Conservation (phyloP, 2,329 filamentous ascomycete genomes). For the Triangularia verruculosa region DNA sequence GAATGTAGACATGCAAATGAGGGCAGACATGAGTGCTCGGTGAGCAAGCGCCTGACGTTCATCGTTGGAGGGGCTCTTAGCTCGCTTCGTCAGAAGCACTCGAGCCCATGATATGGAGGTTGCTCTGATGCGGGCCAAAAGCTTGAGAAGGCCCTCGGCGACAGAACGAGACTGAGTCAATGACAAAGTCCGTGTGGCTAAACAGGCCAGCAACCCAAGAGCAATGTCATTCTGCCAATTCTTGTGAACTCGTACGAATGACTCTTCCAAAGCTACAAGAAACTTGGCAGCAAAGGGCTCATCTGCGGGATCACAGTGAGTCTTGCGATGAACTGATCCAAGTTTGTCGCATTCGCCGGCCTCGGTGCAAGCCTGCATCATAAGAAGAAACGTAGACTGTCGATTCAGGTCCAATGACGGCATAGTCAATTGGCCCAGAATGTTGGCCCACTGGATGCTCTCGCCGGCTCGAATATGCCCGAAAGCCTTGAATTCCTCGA, state of each 20-base stretch:
- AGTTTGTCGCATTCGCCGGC: conserved; percentile 34
- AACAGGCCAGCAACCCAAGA: conserved; percentile 37
- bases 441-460: conserved; percentile 54
- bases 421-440: conserved; percentile 48
- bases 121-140: conserved; percentile 34
- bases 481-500: conserved; percentile 56
- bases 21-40: conserved; percentile 38
- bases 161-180: conserved; percentile 32
- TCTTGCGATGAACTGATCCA: conserved; percentile 29
- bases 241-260: conserved; percentile 37
- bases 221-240: conserved; percentile 51
- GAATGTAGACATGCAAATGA: conserved; percentile 45
- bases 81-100: conserved; percentile 32
- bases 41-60: conserved; percentile 33
- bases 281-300: conserved; percentile 35
- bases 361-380: conserved; percentile 51
- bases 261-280: conserved; percentile 32
- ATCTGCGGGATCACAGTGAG: conserved; percentile 38
- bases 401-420: conserved; percentile 51
- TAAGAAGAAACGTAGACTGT: conserved; percentile 43
- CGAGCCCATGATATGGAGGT: conserved; percentile 41
- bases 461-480: conserved; percentile 46
- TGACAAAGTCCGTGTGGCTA: conserved; percentile 44
- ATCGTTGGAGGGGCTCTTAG: conserved; percentile 25
- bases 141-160: conserved; percentile 28